Evolutionary conservation across 2,329 filamentous ascomycete species (phyloP).

Genomic region (Furcasterigmium sp.): DNA sequence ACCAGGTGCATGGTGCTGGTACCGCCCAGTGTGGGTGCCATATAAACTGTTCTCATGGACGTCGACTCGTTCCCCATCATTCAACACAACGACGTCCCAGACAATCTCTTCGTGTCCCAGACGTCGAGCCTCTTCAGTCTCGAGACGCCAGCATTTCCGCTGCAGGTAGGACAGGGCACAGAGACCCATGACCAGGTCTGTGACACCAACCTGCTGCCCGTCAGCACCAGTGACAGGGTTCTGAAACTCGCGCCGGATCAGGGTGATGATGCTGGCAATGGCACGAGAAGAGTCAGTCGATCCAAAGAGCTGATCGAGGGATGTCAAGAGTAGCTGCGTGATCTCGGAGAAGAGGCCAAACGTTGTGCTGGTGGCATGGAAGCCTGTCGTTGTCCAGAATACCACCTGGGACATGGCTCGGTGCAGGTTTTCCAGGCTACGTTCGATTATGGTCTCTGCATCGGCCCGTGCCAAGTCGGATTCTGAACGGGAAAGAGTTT

Average conservation of each 20-base stretch:
- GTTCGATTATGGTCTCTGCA: conserved; percentile 51
- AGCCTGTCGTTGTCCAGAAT: conserved; percentile 57
- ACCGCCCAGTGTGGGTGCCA: conserved; percentile 19
- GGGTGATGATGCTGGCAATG: conserved; percentile 60
- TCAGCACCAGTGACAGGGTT: conserved; percentile 55
- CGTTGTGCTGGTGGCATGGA: conserved; percentile 51
- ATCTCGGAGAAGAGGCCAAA: conserved; percentile 49
- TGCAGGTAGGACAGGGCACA: conserved; percentile 59
- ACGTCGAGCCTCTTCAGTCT: conserved; percentile 42
- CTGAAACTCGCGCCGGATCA: conserved; percentile 59
- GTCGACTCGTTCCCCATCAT: conserved; percentile 53
- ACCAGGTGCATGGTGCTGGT: conserved; percentile 12
- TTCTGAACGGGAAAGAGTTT: conserved; percentile 35
- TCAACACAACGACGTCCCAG: conserved; percentile 62
- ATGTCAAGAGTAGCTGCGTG: conserved; percentile 52
- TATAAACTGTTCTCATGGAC: conserved; percentile 35
- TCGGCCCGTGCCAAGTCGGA: conserved; percentile 44
- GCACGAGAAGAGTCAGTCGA: conserved; percentile 65
- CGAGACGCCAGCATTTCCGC: conserved; percentile 45
- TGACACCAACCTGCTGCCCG: conserved; percentile 55
- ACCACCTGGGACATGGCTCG: conserved; percentile 52
- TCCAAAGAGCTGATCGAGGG: conserved; percentile 60
- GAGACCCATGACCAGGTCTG: conserved; percentile 56
- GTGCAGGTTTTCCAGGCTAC: conserved; percentile 51
- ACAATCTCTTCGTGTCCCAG: conserved; percentile 50